These are phyloP conservation scores for Volvariella volvacea DNA, from an alignment of 1,284 basidiomycete genomes.

Conservation along the genomic window DNA sequence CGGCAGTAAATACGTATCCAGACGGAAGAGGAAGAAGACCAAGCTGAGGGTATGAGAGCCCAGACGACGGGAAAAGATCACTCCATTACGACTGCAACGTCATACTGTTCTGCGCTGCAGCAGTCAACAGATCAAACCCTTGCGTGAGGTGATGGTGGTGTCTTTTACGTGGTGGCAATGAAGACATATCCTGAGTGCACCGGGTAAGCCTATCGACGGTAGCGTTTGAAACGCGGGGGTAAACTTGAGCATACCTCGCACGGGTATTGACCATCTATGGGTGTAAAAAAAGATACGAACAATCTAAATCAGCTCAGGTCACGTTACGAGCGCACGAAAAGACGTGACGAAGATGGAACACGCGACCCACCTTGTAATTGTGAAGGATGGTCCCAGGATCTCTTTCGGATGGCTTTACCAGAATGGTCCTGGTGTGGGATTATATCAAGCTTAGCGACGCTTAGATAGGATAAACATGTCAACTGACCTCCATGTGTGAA, in stretches of 20 bases:
- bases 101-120: slow-evolving; percentile 34
- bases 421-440: slow-evolving; percentile 31
- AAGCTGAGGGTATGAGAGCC: too few relatives aligned
- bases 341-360: slow-evolving; percentile 14
- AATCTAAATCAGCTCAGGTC: too few relatives aligned
- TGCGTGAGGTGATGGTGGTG: slow-evolving; percentile 50
- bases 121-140: slow-evolving; percentile 38
- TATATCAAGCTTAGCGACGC: slow-evolving; percentile 13
- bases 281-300: slow-evolving; percentile 5
- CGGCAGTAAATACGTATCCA: too few relatives aligned
- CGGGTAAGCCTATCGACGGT: slow-evolving; percentile 13
- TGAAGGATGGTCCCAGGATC: slow-evolving; percentile 48
- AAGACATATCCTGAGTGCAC: slow-evolving; percentile 37
- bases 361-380: slow-evolving; percentile 34
- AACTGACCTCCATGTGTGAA: slow-evolving; percentile 46
- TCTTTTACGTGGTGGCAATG: slow-evolving; percentile 51
- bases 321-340: too few relatives aligned
- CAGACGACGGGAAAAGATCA: too few relatives aligned
- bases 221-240: slow-evolving; percentile 2
- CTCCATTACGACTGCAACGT: slow-evolving; percentile 30
- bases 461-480: slow-evolving; percentile 4
- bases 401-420: slow-evolving; percentile 41
- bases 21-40: too few relatives aligned
- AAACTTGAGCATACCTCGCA: slow-evolving; percentile 32
- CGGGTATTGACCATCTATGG: slow-evolving; percentile 31